Base-by-base conservation (phyloP, 2,329 filamentous ascomycete species). In the Colletotrichum navitas region DNA sequence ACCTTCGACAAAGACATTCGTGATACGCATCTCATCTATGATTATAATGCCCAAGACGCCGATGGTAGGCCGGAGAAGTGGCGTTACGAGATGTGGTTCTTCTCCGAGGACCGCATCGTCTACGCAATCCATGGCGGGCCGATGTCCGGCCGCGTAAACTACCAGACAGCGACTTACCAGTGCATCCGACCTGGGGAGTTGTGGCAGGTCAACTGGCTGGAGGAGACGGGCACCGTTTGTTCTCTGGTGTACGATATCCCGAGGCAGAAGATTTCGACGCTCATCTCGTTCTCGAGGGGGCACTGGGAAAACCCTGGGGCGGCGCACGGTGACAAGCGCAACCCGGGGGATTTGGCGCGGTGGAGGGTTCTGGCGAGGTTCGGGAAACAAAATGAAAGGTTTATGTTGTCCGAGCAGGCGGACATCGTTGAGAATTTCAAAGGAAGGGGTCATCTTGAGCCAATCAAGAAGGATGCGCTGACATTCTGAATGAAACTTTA, bases 71-170 rank as follows among this genome's bases (percentile, higher is more conserved):
- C 86, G 0, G 85, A 89, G 63, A 89, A 88, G 76, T 90, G 88
- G 88, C 84, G 86, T 1, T 90, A 90, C 74, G 88, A 90, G 71
- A 85, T 90, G 76, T 90, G 88, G 88, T 89, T 89, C 78, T 87
- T 86, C 74, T 87, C 84, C n/a, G 79, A 84, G 24, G 79, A 83
- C 65, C 83, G 87, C 5, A 84, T 89, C 59, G 85, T 90, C 70
- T 90, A 90, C 74, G 84, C 84, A 32, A 90, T 90, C 66, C 87
- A 90, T 74, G 87, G 88, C 5, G 88, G 88, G 0, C 88, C 88
- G 3, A 90, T 90, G 88, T 84, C 84, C 0, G 86, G 87, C 2
- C 82, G 86, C 3, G 79, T 80, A 63, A 88, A 88, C 77, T 88
- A 84, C 76, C 87, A 89, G 74, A 82, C 83, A 1, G 86, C 83